A percentile compares a stretch with the other conserved stretches of the same genome.
Evolutionary conservation across 2,329 filamentous ascomycete species (phyloP).

Genomic region (Talaromyces sp.): DNA sequence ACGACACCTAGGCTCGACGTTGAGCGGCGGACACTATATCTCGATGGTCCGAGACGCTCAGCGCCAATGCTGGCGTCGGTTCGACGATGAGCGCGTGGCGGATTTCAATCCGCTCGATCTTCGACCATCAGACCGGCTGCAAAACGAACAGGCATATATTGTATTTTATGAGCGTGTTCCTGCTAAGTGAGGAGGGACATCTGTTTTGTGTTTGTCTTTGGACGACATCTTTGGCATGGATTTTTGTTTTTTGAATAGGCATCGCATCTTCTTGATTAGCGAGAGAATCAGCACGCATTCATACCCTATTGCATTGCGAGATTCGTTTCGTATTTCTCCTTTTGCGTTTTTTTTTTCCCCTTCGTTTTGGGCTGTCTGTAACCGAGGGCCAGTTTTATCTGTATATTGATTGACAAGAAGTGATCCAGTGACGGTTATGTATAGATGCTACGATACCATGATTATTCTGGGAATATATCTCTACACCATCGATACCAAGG

Average conservation of each 20-base stretch:
- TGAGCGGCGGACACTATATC: constrained; percentile 75
- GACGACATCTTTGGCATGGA: not conserved
- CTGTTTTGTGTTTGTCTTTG: not conserved
- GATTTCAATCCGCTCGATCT: constrained; percentile 54
- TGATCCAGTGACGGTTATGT: not conserved
- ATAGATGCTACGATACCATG: not conserved
- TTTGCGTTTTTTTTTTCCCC: not conserved
- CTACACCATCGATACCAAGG: not conserved
- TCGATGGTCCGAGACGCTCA: constrained; percentile 59
- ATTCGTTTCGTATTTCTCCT: not conserved
- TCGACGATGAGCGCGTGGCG: constrained; percentile 51
- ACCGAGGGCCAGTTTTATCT: not conserved
- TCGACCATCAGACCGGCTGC: constrained; percentile 44
- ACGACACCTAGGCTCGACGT: constrained; percentile 62
- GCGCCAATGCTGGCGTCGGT: constrained; percentile 54
- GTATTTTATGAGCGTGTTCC: constrained; percentile 55
- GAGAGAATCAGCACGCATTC: not conserved
- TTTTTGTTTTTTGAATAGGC: not conserved
- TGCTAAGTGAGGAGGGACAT: constrained; percentile 28
- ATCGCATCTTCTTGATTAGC: not conserved
- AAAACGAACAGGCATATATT: constrained; percentile 61
- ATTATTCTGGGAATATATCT: not conserved
- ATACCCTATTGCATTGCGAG: not conserved
- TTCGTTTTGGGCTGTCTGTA: not conserved
- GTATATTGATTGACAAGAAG: not conserved